Evolutionary conservation across 2,329 filamentous ascomycete species (phyloP).

Genomic region (Coniochaeta prunicola): DNA sequence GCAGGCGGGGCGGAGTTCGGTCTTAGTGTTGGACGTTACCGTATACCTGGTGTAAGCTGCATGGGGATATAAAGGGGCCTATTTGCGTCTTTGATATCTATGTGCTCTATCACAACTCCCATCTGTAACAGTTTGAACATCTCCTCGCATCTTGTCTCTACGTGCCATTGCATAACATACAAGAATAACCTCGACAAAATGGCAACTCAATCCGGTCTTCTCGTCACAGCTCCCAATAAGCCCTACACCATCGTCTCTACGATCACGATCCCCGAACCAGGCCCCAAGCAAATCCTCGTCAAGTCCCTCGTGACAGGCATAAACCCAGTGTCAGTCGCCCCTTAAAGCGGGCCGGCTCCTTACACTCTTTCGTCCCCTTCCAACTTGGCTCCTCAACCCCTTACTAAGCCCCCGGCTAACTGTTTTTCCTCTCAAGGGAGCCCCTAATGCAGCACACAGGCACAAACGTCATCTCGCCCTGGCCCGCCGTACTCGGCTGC

Average conservation of each 20-base stretch:
- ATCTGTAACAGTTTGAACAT: not conserved
- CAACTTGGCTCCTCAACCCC: not conserved
- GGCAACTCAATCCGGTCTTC: not conserved
- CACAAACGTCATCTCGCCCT: slow-evolving; percentile 19
- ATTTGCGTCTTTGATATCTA: too few relatives aligned
- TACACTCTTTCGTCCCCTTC: not conserved
- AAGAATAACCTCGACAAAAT: not conserved
- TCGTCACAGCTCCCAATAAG: not conserved
- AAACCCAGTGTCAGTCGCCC: not conserved
- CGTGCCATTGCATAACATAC: not conserved
- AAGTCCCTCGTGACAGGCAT: not conserved
- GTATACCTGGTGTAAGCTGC: too few relatives aligned
- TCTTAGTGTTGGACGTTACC: too few relatives aligned
- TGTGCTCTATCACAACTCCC: too few relatives aligned
- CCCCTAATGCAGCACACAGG: slow-evolving; percentile 24
- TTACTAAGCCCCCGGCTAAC: not conserved
- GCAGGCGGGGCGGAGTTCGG: too few relatives aligned
- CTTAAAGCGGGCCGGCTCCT: too few relatives aligned
- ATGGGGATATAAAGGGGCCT: too few relatives aligned
- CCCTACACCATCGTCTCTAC: not conserved
- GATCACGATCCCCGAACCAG: not conserved
- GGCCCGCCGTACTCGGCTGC: slow-evolving; percentile 29
- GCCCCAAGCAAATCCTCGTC: not conserved
- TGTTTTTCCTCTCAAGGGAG: slow-evolving; percentile 16
- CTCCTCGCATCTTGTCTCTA: not conserved